phyloP scores from a whole-genome alignment of 768 basidiomycete genomes.

The Macrolepiota fuliginosa region DNA sequence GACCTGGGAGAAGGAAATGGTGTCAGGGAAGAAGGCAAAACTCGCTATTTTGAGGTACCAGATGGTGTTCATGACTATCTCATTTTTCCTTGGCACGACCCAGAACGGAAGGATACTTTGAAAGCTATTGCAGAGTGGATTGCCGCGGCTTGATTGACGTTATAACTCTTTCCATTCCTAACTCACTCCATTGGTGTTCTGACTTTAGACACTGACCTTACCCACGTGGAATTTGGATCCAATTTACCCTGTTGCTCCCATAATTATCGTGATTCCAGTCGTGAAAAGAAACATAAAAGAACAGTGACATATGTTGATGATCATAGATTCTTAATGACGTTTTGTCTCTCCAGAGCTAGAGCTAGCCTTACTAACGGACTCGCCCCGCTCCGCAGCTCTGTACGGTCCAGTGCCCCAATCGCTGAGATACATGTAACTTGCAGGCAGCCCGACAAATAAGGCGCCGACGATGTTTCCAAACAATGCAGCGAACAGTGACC shows the following conservation, averaged over 20 bases:
- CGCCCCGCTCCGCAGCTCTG: constrained; percentile 36
- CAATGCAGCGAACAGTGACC: constrained; percentile 63
- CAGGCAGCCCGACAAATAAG: constrained; percentile 61
- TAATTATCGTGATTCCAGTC: not conserved
- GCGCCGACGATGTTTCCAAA: constrained; percentile 70
- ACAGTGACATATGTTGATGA: not conserved
- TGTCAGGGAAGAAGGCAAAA: constrained; percentile 34
- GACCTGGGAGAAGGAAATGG: constrained; percentile 49
- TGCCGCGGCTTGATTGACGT: constrained; percentile 6
- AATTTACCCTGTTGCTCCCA: not conserved
- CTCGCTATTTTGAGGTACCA: constrained; percentile 46
- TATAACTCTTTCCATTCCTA: not conserved
- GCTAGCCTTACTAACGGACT: constrained; percentile 16
- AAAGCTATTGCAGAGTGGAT: constrained; percentile 51
- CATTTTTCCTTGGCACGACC: constrained; percentile 47
- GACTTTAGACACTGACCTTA: not conserved
- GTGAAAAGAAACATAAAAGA: not conserved
- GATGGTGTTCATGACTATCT: constrained; percentile 58
- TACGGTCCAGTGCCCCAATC: constrained; percentile 38
- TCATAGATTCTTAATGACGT: constrained; percentile 3
- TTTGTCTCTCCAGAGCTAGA: constrained; percentile 13
- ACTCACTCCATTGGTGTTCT: too few relatives aligned
- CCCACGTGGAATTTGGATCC: not conserved
- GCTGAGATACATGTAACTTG: constrained; percentile 58
- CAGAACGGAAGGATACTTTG: constrained; percentile 47